phyloP scores from a whole-genome alignment of 495 filamentous ascomycete species.

The Daldinia vernicosa region DNA sequence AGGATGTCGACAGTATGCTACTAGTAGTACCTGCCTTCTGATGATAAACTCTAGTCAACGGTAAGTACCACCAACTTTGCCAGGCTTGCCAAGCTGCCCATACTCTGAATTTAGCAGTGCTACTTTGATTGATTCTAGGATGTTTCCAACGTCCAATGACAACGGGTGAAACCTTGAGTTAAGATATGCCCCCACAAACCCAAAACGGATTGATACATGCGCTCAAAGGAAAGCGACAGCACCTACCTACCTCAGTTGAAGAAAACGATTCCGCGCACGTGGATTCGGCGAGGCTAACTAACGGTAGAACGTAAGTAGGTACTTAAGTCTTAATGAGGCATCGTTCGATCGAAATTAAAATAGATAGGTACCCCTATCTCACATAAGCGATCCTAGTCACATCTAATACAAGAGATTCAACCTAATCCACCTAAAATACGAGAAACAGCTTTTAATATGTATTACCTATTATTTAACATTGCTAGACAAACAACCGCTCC shows the following conservation, averaged over 20 bases:
- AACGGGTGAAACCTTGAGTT: slow-evolving; percentile 14
- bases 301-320: neutral
- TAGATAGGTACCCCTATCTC: slow-evolving; percentile 1
- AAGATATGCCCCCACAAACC: slow-evolving; percentile 31
- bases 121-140: neutral
- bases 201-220: slow-evolving; percentile 19
- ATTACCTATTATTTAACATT: neutral
- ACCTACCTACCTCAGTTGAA: neutral
- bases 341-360: too few relatives aligned
- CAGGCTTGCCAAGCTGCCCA: neutral
- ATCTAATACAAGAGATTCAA: neutral
- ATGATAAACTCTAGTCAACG: too few relatives aligned
- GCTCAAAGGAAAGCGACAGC: slow-evolving; percentile 3
- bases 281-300: neutral
- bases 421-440: too few relatives aligned
- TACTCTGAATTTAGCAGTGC: slow-evolving; percentile 4
- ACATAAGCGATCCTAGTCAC: neutral
- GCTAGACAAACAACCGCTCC: neutral
- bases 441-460: too few relatives aligned
- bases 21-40: too few relatives aligned
- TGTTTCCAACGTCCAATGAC: slow-evolving; percentile 19
- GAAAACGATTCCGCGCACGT: slow-evolving; percentile 7
- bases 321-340: too few relatives aligned
- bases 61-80: neutral
- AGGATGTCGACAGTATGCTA: neutral